A percentile compares a stretch with the other conserved stretches of the same genome.
Conservation (phyloP, 148 eudicot genomes). For the Fagopyrum homotropicum region DNA sequence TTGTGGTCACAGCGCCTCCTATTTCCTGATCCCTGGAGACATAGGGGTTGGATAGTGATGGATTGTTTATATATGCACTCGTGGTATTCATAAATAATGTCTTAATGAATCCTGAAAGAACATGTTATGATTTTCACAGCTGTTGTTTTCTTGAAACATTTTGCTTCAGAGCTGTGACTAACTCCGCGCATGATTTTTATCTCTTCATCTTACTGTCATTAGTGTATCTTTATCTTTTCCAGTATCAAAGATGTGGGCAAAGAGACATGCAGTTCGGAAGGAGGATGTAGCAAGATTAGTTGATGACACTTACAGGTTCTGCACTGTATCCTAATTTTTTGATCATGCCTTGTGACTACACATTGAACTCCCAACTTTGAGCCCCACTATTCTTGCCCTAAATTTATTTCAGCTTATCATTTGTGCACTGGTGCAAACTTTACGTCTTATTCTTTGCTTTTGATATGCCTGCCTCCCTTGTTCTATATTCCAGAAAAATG, state of each 20-base stretch:
- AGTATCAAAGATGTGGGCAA: constrained; percentile 82
- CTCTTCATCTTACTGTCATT: constrained; percentile 8
- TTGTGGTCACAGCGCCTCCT: neutral
- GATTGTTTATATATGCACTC: neutral
- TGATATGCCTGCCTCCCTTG: neutral
- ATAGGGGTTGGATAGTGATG: neutral
- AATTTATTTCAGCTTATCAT: neutral
- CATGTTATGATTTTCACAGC: neutral
- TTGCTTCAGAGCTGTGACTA: neutral
- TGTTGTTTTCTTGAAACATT: neutral
- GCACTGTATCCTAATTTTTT: neutral
- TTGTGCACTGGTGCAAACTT: neutral
- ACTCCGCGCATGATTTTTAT: neutral
- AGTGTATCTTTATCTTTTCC: constrained; percentile 24
- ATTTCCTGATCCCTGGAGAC: neutral
- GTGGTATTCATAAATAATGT: neutral
- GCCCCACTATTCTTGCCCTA: neutral
- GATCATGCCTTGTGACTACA: neutral
- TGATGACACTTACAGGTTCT: constrained; percentile 86
- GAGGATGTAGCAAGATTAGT: constrained; percentile 78
- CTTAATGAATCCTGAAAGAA: neutral
- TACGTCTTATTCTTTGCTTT: neutral
- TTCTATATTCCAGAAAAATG: constrained; percentile 59
- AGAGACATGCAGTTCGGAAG: constrained; percentile 60
- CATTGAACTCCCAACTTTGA: neutral